Evolutionary conservation across 331 rosid genomes (phyloP).

Genomic region (Spiraea crenata): DNA sequence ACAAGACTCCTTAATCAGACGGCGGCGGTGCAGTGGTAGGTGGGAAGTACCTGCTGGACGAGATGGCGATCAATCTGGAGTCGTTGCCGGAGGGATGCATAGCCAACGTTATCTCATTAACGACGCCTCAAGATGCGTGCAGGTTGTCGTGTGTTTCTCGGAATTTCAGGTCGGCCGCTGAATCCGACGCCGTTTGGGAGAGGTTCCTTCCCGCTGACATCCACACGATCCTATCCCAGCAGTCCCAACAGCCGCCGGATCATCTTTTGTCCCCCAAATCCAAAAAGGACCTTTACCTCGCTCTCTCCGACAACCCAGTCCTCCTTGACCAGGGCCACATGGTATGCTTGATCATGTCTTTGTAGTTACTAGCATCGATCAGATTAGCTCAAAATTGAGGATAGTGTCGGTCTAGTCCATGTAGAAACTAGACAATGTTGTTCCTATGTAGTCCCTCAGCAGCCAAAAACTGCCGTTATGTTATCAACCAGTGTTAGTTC

Average conservation of each 20-base stretch:
- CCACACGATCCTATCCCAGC: background rate
- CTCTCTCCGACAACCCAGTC: conserved; percentile 17
- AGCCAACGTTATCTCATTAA: conserved; percentile 27
- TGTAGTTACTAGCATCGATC: too few relatives aligned
- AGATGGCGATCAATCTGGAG: too few relatives aligned
- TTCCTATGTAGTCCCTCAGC: too few relatives aligned
- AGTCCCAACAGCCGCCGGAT: too few relatives aligned
- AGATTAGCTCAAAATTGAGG: too few relatives aligned
- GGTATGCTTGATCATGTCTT: conserved; percentile 3
- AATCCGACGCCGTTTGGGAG: conserved; percentile 33
- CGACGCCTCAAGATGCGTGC: conserved; percentile 26
- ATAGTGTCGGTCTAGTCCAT: too few relatives aligned
- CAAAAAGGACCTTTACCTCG: conserved; percentile 18
- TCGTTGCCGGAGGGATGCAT: conserved; percentile 20
- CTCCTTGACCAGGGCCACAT: conserved; percentile 15
- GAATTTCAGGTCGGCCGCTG: conserved; percentile 15
- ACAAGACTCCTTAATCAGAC: too few relatives aligned
- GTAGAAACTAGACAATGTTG: too few relatives aligned
- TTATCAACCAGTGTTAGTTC: too few relatives aligned
- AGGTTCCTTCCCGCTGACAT: conserved; percentile 20
- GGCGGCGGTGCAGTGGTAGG: too few relatives aligned
- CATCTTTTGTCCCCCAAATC: conserved; percentile 1
- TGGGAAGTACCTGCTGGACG: too few relatives aligned
- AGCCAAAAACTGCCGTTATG: too few relatives aligned
- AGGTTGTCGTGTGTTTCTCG: conserved; percentile 16